Evolutionary conservation across 768 basidiomycete genomes (phyloP), one percentile per base, ranked within the genome.

Genomic region (Suillus paluster): DNA sequence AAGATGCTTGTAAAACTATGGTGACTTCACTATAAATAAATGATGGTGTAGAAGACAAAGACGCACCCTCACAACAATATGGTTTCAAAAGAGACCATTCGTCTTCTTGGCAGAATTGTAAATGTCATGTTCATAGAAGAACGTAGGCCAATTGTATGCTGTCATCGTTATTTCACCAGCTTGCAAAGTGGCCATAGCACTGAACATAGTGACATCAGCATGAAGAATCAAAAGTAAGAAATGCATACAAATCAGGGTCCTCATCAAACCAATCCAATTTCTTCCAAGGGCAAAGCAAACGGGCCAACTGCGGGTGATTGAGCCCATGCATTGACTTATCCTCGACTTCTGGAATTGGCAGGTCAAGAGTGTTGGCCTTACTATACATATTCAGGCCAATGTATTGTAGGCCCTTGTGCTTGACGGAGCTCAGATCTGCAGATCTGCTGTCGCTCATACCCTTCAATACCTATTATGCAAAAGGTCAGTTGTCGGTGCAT

Each of bases 311-410:
- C 17, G 59, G 48, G 25, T 52, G 59, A 30, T 53, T 53, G 48
- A 60, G 49, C n/a, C 49, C 59, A 2, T 30, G 5, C n/a, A 21
- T 53, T 11, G 59, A 49, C 59, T 60, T 60, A 39, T 53, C 39
- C 27, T 49, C 11, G 2, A 19, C n/a, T 39, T 53, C 50, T 30
- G 49, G 49, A n/a, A 60, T 23, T 36, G 49, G 49, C 4, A 49
- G 48, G 12, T 53, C 19, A 23, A 60, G 33, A n/a, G 46, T 14
- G 11, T 33, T 23, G 21, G 21, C 27, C 36, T 53, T 38, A 5
- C 52, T 19, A 23, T 45, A 45, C 41, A 30, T 45, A 49, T 60
- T 30, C 9, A 27, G 38, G 10, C 14, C n/a, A 34, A 60, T 38
- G 25, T 41, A 52, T 10, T 25, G n/a, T 9, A 60, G 49, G n/a